A percentile compares a stretch with the other conserved stretches of the same genome.
phyloP scores from a whole-genome alignment of 2,329 filamentous ascomycete genomes.

The Fonsecaea pedrosoi region DNA sequence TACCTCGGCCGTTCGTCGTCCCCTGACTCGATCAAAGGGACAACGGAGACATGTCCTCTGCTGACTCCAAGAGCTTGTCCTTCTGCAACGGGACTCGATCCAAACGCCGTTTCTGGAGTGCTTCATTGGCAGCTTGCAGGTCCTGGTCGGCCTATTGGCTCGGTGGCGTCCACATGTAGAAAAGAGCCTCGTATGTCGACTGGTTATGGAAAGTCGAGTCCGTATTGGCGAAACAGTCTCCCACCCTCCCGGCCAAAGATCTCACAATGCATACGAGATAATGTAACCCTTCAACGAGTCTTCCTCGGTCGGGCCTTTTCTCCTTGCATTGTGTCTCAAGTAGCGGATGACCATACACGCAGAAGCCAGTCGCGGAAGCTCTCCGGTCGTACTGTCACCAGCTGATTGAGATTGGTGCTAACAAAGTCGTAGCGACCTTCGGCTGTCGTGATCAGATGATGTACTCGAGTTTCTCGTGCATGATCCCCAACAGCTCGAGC shows the following conservation, averaged over 20 bases:
- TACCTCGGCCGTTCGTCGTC: neutral
- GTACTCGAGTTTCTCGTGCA: conserved; percentile 53
- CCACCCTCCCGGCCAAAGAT: neutral
- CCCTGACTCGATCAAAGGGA: neutral
- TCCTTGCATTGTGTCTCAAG: neutral
- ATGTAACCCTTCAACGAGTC: neutral
- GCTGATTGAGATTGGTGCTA: conserved; percentile 65
- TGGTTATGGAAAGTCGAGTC: neutral
- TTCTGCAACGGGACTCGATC: neutral
- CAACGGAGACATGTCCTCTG: neutral
- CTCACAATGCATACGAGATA: neutral
- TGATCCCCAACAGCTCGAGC: conserved; percentile 46
- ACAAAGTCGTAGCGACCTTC: conserved; percentile 72
- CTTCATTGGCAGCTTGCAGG: neutral
- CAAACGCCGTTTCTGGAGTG: conserved; percentile 2
- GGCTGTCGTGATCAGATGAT: conserved; percentile 70
- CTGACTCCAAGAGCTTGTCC: neutral
- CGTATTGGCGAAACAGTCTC: neutral
- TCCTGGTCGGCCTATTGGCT: neutral
- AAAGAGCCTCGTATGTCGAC: neutral
- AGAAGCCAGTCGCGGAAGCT: conserved; percentile 64
- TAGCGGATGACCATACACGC: conserved; percentile 50
- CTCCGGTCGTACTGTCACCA: conserved; percentile 56
- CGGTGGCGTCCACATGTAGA: neutral
- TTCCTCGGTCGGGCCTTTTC: neutral